Evolutionary conservation across 495 filamentous ascomycete species (phyloP).

Genomic region (Aspergillus kassunensis): DNA sequence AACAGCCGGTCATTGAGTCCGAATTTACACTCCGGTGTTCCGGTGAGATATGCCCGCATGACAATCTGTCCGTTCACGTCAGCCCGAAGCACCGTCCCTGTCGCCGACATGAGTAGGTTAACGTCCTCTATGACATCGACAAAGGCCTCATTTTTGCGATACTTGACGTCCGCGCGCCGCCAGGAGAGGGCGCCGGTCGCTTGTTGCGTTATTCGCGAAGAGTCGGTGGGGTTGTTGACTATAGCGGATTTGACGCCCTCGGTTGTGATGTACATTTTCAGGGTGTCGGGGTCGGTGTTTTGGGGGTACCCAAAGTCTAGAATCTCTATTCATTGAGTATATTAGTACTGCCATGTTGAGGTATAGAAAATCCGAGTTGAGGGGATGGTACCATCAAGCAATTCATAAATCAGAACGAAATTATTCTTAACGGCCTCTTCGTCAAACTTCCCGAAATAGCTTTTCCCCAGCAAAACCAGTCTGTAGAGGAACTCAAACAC

Average conservation of each 20-base stretch:
- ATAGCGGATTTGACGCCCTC: constrained; percentile 97
- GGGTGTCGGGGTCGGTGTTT: constrained; percentile 96
- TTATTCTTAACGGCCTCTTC: constrained; percentile 99
- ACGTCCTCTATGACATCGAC: constrained; percentile 99
- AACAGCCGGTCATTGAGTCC: constrained; percentile 95
- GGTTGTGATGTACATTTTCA: constrained; percentile 99
- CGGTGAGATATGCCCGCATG: constrained; percentile 97
- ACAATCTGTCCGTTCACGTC: constrained; percentile 97
- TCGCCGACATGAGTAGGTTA: constrained; percentile 96
- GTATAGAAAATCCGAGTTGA: too few relatives aligned
- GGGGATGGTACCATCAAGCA: constrained; percentile 75
- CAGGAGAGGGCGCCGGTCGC: constrained; percentile 96
- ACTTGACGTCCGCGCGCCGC: constrained; percentile 95
- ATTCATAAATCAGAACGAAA: constrained; percentile 97
- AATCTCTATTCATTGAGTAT: constrained; percentile 61
- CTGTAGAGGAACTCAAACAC: constrained; percentile 98
- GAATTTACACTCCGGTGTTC: constrained; percentile 98
- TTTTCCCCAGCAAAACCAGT: constrained; percentile 81
- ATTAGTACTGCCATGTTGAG: neutral
- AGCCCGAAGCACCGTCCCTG: constrained; percentile 89
- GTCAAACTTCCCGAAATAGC: constrained; percentile 98
- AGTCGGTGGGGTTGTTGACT: constrained; percentile 64
- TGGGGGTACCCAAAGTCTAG: constrained; percentile 99
- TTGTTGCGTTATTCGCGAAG: constrained; percentile 97
- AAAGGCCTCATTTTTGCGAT: constrained; percentile 98